Evolutionary conservation across 352 stramenopile species (phyloP), one percentile per base, ranked within the genome.

Genomic region (Phytophthora idaei): DNA sequence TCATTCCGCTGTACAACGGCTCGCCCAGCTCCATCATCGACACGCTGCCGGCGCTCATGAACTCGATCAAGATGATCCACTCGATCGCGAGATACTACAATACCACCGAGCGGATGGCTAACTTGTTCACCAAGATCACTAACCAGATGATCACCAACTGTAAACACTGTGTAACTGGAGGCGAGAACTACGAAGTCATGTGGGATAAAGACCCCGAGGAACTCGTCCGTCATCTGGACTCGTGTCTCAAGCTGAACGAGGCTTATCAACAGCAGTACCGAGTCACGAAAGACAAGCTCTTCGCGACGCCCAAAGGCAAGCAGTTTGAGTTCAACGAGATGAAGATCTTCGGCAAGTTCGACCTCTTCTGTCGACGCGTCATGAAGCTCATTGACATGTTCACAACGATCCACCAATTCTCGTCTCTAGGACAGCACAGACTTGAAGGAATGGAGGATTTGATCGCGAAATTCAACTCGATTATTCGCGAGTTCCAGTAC

Each of bases 351-450:
- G 97, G 97, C 60, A 98, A 99, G 64, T 99, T 99, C 63, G 97
- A 99, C 64, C 76, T 99, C 5, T 99, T 99, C 69, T 99, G 95
- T 70, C 81, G 97, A 5, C 93, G 97, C 42, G 89, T 99, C 11
- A 97, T 98, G 75, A 99, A 99, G 74, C 85, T 99, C 34, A 99
- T 99, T 62, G 97, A 99, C 66, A 99, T 99, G 96, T 99, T 99
- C 71, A 98, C 90, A 55, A 99, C 97, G 6, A 98, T 99, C 60
- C 95, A 99, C 65, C 95, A 98, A 77, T 98, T 98, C 57, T 94
- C 89, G 34, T 92, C 87, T 5, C 74, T 98, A 0, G 92, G 87
- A 0, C 84, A 98, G 51, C 96, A 98, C 74, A 96, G 98, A 36
- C 75, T 98, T 0, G 92, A 98, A 67, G 92, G 90, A 0, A 96